A percentile compares a stretch with the other conserved stretches of the same genome.
Conservation (phyloP, 495 filamentous ascomycete species). For the Margaritispora aquatica region DNA sequence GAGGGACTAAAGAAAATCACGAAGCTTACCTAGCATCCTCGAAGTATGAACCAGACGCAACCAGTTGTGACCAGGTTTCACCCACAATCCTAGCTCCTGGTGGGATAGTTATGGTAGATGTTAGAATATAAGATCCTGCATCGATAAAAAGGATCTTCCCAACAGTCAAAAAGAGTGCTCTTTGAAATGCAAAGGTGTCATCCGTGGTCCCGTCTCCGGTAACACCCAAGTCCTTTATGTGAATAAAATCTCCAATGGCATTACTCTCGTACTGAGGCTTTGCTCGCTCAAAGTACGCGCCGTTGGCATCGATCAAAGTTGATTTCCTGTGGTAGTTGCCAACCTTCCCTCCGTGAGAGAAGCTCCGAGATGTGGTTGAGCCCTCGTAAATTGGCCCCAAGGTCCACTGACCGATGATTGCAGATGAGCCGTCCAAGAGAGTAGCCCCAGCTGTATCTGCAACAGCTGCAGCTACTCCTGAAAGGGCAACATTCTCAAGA, state of each 20-base stretch:
- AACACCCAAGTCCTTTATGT: constrained; percentile 53
- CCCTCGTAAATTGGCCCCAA: constrained; percentile 13
- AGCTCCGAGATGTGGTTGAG: constrained; percentile 7
- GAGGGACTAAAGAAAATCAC: too few relatives aligned
- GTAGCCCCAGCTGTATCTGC: constrained; percentile 36
- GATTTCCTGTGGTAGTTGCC: constrained; percentile 8
- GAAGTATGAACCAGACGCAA: not conserved
- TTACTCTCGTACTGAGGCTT: constrained; percentile 57
- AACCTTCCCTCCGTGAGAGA: constrained; percentile 11
- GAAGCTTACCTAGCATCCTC: not conserved
- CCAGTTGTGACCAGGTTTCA: constrained; percentile 42
- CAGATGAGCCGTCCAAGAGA: constrained; percentile 48
- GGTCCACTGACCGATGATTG: constrained; percentile 26
- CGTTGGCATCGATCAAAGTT: constrained; percentile 21
- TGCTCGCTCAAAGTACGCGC: constrained; percentile 56
- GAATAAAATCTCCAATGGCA: constrained; percentile 28
- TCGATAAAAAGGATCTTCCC: constrained; percentile 34
- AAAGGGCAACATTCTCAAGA: constrained; percentile 61
- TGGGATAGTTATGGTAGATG: not conserved
- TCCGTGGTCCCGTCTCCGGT: constrained; percentile 14
- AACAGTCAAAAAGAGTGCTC: not conserved
- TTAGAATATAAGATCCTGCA: constrained; percentile 14
- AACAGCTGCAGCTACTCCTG: constrained; percentile 40
- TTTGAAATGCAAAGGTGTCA: constrained; percentile 29
- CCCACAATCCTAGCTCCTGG: not conserved